Evolutionary conservation across 441 rosid genomes (phyloP).

Genomic region (Erodium texanum): DNA sequence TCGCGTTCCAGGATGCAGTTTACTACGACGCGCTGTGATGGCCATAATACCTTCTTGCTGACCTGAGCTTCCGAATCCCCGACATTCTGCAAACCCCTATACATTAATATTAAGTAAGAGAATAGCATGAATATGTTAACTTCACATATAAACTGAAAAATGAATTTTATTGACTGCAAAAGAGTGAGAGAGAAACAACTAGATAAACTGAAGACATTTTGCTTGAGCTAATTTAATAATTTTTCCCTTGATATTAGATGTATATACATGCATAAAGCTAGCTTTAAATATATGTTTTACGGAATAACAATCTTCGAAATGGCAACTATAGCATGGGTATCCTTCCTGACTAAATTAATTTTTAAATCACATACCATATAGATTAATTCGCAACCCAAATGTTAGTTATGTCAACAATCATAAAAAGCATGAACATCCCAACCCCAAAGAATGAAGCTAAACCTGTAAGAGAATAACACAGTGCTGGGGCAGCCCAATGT

Average conservation of each 20-base stretch:
- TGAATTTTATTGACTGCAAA: too few relatives aligned
- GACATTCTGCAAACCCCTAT: conserved; percentile 98
- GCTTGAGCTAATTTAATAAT: not conserved
- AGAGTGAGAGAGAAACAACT: not conserved
- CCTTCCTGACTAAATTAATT: not conserved
- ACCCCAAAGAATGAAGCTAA: conserved; percentile 26
- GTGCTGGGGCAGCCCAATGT: conserved; percentile 54
- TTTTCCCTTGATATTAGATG: not conserved
- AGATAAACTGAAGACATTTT: not conserved
- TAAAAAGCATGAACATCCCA: conserved; percentile 21
- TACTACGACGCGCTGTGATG: conserved; percentile 87
- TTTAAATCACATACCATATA: conserved; percentile 4
- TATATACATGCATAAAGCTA: not conserved
- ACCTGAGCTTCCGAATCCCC: conserved; percentile 86
- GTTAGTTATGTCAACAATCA: conserved; percentile 7
- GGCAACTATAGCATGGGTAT: not conserved
- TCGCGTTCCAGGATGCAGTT: conserved; percentile 97
- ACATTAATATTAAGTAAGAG: conserved; percentile 35
- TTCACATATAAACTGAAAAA: too few relatives aligned
- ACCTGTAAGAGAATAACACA: conserved; percentile 96
- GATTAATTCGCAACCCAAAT: conserved; percentile 8
- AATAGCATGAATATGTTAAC: conserved; percentile 30
- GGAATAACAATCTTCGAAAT: not conserved
- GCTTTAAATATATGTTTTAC: not conserved
- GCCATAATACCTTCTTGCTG: conserved; percentile 87